These are phyloP conservation scores for Aspergillus sojae DNA, from an alignment of 2,329 filamentous ascomycete species.

Conservation along the genomic window DNA sequence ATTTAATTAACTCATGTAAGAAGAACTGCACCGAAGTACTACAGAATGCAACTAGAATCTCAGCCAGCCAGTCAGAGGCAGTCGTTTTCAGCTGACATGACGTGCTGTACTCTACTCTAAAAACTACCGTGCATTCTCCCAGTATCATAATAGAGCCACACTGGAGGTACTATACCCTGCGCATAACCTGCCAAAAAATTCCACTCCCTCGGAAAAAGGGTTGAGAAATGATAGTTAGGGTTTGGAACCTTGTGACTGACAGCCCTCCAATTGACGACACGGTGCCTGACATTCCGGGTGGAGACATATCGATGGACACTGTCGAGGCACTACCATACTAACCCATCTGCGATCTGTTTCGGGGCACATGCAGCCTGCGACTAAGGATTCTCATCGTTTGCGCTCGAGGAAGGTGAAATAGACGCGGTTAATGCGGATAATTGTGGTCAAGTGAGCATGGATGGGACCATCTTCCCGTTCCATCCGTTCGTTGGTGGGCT, in stretches of 20 bases:
- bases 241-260: not conserved
- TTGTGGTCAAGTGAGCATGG: conserved; percentile 1
- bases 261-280: not conserved
- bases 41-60: conserved; percentile 4
- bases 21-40: conserved; percentile 4
- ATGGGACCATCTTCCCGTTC: conserved; percentile 1
- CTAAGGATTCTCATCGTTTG: not conserved
- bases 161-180: not conserved
- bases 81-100: not conserved
- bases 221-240: not conserved
- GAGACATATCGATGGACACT: not conserved
- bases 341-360: not conserved
- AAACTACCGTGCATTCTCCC: not conserved
- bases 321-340: not conserved
- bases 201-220: not conserved
- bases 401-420: not conserved
- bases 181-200: not conserved
- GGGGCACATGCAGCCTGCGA: not conserved
- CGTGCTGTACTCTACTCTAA: not conserved
- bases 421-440: not conserved
- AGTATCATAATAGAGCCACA: not conserved
- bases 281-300: not conserved
- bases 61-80: not conserved
- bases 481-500: not conserved
- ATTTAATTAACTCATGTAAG: not conserved